Conservation (phyloP, 2,329 filamentous ascomycete genomes). For the Grosmannia clavigera region DNA sequence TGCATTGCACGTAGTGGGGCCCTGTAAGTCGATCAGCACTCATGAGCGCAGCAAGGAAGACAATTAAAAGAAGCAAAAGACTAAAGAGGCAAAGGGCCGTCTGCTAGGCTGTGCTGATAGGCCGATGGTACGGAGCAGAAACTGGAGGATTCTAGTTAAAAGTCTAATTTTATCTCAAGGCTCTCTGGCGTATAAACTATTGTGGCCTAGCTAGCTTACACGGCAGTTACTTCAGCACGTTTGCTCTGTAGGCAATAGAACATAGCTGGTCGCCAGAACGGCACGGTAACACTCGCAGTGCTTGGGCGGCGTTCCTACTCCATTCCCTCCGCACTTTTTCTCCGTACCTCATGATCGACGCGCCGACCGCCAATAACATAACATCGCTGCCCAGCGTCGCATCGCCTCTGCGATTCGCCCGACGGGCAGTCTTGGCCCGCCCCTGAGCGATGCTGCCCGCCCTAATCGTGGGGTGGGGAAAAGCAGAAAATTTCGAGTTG, state of each 20-base stretch:
- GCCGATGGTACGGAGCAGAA: neutral
- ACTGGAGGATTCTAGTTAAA: too few species aligned
- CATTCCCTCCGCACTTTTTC: too few species aligned
- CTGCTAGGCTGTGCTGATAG: neutral
- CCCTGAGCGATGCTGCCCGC: too few species aligned
- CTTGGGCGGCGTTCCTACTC: too few species aligned
- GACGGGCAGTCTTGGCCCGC: neutral
- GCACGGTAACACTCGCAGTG: too few species aligned
- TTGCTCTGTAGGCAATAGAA: neutral
- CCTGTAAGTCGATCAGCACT: neutral
- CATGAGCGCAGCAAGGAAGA: neutral
- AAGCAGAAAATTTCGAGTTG: neutral
- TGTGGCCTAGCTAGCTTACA: too few species aligned
- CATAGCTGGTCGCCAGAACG: too few species aligned
- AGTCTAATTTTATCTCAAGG: too few species aligned
- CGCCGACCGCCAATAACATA: too few species aligned
- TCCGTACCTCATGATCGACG: too few species aligned
- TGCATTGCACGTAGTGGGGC: neutral
- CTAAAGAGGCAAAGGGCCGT: neutral
- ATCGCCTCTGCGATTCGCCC: neutral
- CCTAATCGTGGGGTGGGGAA: neutral
- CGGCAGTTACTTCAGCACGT: neutral
- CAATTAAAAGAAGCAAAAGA: neutral
- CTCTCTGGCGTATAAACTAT: too few species aligned
- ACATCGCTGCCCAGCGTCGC: neutral